Conservation (phyloP, 2,329 filamentous ascomycete species). For the Anisogramma anomala region DNA sequence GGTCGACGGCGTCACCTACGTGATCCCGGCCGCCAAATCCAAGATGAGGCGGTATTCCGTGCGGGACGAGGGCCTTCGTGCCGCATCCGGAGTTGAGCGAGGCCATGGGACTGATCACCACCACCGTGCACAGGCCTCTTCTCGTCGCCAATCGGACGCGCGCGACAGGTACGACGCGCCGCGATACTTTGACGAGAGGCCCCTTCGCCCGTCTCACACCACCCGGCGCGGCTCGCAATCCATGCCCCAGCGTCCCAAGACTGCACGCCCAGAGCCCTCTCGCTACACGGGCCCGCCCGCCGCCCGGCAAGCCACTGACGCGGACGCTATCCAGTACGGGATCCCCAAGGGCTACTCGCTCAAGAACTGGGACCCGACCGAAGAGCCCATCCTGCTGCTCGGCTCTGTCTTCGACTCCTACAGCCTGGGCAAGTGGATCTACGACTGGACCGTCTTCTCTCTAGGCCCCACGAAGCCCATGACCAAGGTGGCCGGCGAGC, state of each 20-base stretch:
- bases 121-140: conserved; percentile 39
- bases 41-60: conserved; percentile 29
- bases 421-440: conserved; percentile 97
- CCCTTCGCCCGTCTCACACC: conserved; percentile 31
- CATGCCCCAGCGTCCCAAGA: conserved; percentile 40
- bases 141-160: conserved; percentile 19
- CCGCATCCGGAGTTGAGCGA: conserved; percentile 33
- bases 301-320: conserved; percentile 39
- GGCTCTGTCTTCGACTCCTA: conserved; percentile 97
- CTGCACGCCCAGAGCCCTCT: conserved; percentile 35
- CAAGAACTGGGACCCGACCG: conserved; percentile 96
- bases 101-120: conserved; percentile 48
- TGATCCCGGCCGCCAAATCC: conserved; percentile 40
- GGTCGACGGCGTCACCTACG: conserved; percentile 40
- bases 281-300: conserved; percentile 28
- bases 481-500: conserved; percentile 80
- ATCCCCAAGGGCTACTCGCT: conserved; percentile 87
- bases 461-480: conserved; percentile 73
- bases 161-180: conserved; percentile 33
- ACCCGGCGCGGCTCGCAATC: conserved; percentile 37
- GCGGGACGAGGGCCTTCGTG: conserved; percentile 24
- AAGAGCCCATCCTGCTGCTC: conserved; percentile 85
- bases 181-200: conserved; percentile 28
- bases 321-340: conserved; percentile 50
- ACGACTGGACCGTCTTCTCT: conserved; percentile 95